Evolutionary conservation across 2,329 filamentous ascomycete species (phyloP).

Genomic region (Cladosporium cucumerinum): DNA sequence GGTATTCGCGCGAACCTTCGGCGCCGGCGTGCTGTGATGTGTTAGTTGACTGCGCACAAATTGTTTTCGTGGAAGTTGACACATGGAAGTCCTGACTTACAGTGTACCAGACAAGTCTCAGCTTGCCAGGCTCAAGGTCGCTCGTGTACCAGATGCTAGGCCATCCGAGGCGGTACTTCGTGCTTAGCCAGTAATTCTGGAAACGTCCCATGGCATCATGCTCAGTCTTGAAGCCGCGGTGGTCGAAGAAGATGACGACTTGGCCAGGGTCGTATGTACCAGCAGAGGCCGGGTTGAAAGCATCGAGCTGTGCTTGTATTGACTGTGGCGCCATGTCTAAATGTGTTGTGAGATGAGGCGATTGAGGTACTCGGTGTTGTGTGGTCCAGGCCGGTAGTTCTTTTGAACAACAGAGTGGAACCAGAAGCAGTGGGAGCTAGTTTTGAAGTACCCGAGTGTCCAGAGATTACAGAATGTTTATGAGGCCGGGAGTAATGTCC

Average conservation of each 20-base stretch:
- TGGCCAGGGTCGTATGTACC: slow-evolving; percentile 32
- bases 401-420: not conserved
- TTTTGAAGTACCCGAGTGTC: not conserved
- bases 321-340: slow-evolving; percentile 6
- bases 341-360: not conserved
- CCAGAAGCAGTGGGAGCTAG: not conserved
- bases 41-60: not conserved
- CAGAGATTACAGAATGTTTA: not conserved
- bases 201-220: slow-evolving; percentile 28
- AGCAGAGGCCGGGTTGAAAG: slow-evolving; percentile 26
- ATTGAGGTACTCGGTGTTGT: not conserved
- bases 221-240: slow-evolving; percentile 24
- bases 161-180: slow-evolving; percentile 27
- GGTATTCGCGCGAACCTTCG: slow-evolving; percentile 32
- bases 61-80: not conserved
- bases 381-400: not conserved
- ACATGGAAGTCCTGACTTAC: slow-evolving; percentile 18
- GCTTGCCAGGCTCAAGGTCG: slow-evolving; percentile 30
- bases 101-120: slow-evolving; percentile 33
- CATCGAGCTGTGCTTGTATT: slow-evolving; percentile 20
- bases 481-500: not conserved
- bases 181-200: slow-evolving; percentile 28
- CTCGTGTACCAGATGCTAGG: slow-evolving; percentile 21
- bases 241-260: slow-evolving; percentile 34
- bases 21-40: slow-evolving; percentile 29